Base-by-base conservation (phyloP, 495 filamentous ascomycete genomes). In the Pyrenopolyporus hunteri region DNA sequence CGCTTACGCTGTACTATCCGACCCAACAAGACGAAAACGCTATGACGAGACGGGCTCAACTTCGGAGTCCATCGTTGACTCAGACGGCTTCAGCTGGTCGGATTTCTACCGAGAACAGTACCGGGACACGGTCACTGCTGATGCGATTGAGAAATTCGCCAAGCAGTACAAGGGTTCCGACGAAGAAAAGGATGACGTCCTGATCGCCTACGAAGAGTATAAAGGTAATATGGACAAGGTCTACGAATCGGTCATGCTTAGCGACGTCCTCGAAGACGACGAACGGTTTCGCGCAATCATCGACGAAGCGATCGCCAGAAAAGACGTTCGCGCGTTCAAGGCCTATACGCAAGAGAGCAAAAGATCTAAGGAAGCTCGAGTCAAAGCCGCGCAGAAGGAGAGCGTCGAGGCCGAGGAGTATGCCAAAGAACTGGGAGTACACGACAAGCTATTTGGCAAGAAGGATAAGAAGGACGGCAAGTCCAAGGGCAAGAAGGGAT, bases 11-110 rank as follows among this genome's bases (percentile, higher is more conserved):
- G 87, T 98, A 40, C 85, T 98, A 39, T 97, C 91, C 20, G 90
- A 96, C 55, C 76, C 84, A 7, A 76, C 79, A 3, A 85, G 93
- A 26, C 88, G 93, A 46, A 83, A 82, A 44, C 87, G 91, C 55
- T 98, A 97, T 74, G 93, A 98, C 70, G 78, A 80, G 53, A 97
- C 93, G 0, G 94, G 94, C 51, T 90, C 84, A 44, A 98, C 93
- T 0, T 83, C 87, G 2, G 93, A 96, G 64, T 86, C 85, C 13
- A 77, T 84, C 25, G 75, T 93, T 46, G 82, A 87, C 60, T 71
- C 79, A 8, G 84, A 89, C 31, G 90, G 87, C 66, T 98, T 98
- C 77, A 83, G 90, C 78, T 98, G 94, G 94, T 76, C 80, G 45
- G 85, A 88, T 17, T 98, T 93, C 80, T 98, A 91, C 78, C 83